Evolutionary conservation across 2,329 filamentous ascomycete species (phyloP).

Genomic region (Venturia aucupariae): DNA sequence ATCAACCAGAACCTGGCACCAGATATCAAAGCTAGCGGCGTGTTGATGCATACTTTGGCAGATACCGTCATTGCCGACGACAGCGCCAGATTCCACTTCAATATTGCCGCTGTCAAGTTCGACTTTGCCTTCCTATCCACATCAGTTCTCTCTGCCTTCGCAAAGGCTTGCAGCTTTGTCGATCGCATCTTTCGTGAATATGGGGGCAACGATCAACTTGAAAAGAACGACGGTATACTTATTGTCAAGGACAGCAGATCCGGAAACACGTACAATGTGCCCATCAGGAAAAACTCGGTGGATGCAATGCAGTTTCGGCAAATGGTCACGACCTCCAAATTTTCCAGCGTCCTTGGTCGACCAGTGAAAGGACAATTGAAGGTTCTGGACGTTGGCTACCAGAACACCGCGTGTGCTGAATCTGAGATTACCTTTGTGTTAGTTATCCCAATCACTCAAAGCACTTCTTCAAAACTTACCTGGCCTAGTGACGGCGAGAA

Average conservation of each 20-base stretch:
- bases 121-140: not conserved
- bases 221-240: not conserved
- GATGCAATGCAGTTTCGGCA: constrained; percentile 4
- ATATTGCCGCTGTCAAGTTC: not conserved
- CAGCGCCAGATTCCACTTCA: not conserved
- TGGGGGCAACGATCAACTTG: not conserved
- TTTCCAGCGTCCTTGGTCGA: not conserved
- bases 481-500: not conserved
- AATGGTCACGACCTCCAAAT: not conserved
- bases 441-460: not conserved
- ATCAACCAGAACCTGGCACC: not conserved
- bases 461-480: not conserved
- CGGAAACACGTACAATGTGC: not conserved
- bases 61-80: not conserved
- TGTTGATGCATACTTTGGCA: not conserved
- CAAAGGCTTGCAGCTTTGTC: not conserved
- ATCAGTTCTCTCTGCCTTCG: not conserved
- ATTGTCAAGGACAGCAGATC: constrained; percentile 7
- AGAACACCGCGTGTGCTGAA: constrained; percentile 2
- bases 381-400: not conserved
- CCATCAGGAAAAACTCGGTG: not conserved
- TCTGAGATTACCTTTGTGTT: not conserved
- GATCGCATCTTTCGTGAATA: not conserved
- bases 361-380: constrained; percentile 1
- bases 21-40: not conserved